phyloP scores from a whole-genome alignment of 179 eudicot species.

The Nepenthes alata region DNA sequence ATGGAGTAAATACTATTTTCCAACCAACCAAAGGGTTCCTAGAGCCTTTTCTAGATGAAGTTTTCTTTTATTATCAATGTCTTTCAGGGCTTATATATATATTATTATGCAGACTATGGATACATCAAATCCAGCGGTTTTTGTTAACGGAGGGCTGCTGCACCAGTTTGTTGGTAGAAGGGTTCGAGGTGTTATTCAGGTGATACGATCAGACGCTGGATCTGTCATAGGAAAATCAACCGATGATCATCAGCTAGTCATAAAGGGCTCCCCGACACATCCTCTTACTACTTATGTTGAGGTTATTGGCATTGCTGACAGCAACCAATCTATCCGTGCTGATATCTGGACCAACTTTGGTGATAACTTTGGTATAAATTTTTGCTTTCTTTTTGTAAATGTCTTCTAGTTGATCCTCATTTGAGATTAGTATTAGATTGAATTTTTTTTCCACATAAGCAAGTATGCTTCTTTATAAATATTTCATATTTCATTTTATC shows the following conservation, averaged over 20 bases:
- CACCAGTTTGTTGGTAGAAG: constrained; percentile 55
- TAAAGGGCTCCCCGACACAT: constrained; percentile 49
- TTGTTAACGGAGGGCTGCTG: constrained; percentile 65
- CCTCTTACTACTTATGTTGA: constrained; percentile 57
- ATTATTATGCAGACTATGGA: constrained; percentile 35
- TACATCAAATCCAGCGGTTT: constrained; percentile 71
- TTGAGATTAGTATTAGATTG: too few species aligned
- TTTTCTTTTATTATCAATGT: too few species aligned
- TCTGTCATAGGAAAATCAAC: constrained; percentile 58
- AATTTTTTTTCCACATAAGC: too few species aligned
- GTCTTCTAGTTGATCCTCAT: not conserved
- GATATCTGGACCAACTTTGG: constrained; percentile 84
- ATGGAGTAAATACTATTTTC: too few species aligned
- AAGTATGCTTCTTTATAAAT: too few species aligned
- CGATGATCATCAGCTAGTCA: constrained; percentile 59
- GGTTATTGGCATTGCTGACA: constrained; percentile 83
- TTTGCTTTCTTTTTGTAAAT: not conserved
- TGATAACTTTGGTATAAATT: constrained; percentile 60
- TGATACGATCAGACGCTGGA: constrained; percentile 44
- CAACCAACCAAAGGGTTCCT: too few species aligned
- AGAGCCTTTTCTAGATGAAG: too few species aligned
- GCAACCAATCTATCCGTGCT: constrained; percentile 55
- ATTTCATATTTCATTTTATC: too few species aligned
- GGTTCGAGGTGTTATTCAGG: constrained; percentile 72
- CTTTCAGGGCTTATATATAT: too few species aligned